These are phyloP conservation scores for Ophiostoma ulmi DNA, from an alignment of 2,329 filamentous ascomycete species.

Conservation along the genomic window DNA sequence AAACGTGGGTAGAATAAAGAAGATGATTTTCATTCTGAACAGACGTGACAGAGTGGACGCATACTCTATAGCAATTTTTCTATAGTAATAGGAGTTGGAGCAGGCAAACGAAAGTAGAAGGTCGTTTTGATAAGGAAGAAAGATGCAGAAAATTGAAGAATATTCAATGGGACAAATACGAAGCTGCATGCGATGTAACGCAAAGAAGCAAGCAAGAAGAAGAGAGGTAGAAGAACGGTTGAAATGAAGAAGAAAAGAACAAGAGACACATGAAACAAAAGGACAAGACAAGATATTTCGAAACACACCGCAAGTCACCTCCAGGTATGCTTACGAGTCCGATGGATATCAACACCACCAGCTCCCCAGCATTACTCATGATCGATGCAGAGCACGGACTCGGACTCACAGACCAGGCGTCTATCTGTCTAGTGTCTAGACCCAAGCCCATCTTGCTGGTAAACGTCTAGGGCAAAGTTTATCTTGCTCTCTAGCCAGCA, in stretches of 20 bases:
- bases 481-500: neutral
- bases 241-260: neutral
- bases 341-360: neutral
- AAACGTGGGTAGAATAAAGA: neutral
- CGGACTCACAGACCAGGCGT: neutral
- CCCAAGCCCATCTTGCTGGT: neutral
- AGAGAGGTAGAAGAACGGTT: neutral
- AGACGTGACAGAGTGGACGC: neutral
- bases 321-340: neutral
- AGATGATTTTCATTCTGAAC: neutral
- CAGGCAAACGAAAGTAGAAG: neutral
- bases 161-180: neutral
- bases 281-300: neutral
- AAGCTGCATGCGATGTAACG: neutral
- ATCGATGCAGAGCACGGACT: neutral
- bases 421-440: neutral
- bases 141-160: neutral
- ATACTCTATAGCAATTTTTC: neutral
- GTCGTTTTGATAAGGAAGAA: neutral
- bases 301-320: conserved; percentile 6
- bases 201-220: neutral
- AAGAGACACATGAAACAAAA: neutral
- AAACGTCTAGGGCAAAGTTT: neutral
- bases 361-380: neutral
- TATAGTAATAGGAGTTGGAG: neutral